Evolutionary conservation across 2,329 filamentous ascomycete genomes (phyloP), one percentile per base, ranked within the genome.

Genomic region (Atkinsonella hypoxylon): DNA sequence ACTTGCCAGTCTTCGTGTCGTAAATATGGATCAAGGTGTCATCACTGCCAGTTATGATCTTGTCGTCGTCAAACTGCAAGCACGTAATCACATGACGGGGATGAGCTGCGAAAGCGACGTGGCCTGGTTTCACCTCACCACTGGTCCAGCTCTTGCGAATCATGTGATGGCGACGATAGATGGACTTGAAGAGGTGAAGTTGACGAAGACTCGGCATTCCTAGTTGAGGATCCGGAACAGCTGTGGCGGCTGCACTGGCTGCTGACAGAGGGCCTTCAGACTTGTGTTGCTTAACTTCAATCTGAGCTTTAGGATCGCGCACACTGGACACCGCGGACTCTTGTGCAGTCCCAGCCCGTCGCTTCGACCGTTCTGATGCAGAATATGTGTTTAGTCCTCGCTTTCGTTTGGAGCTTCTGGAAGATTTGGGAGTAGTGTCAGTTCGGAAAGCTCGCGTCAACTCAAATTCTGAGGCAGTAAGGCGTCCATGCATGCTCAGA

Each of bases 21-120:
- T 97, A 98, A 32, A 98, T 89, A 60, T 98, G 90, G 61, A 98
- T 98, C 55, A 96, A 83, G 4, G 90, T 95, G 64, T 98, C 93
- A 64, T 98, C 93, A 62, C 91, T 97, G 26, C 93, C 93, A 1
- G 93, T 98, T 58, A 98, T 78, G 58, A 98, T 96, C 69, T 97
- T 97, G 73, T 98, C 90, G 46, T 90, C 87, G 62, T 98, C 93
- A 60, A 98, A 98, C 64, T 98, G 90, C 49, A 98, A 76, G 64
- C 93, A 98, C 15, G 93, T 98, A 48, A 98, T 95, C 54, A 98
- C 93, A 70, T 97, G 91, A 34, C 89, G 83, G 53, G 93, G 89
- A 63, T 98, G 93, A 5, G 93, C 93, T n/a, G 89, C 83, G 67
- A 98, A 97, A 4, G 93, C 93, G 52, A 98, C 84, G 60, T 98